Conservation (phyloP, 2,329 filamentous ascomycete genomes). For the Diaporthe eres region DNA sequence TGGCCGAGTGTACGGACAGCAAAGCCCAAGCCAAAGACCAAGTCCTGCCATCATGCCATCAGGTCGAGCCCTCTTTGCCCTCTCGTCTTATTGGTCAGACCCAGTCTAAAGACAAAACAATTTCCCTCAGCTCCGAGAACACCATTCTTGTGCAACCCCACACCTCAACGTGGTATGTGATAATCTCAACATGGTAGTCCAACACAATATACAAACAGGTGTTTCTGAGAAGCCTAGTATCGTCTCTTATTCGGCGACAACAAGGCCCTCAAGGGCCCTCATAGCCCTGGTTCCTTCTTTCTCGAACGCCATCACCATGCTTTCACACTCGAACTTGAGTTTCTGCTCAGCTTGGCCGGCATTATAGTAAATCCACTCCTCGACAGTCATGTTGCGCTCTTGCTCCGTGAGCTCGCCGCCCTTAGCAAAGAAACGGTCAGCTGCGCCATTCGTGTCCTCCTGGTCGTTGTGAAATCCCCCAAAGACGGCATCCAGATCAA, state of each 20-base stretch:
- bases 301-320: slow-evolving; percentile 86
- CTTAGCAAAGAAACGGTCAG: slow-evolving; percentile 64
- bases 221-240: slow-evolving; percentile 45
- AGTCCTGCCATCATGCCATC: background rate
- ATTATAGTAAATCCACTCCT: slow-evolving; percentile 91
- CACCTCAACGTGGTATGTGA: background rate
- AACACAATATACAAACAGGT: background rate
- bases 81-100: background rate
- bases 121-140: too few species aligned
- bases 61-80: background rate
- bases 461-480: slow-evolving; percentile 58
- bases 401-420: slow-evolving; percentile 76
- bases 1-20: background rate
- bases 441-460: slow-evolving; percentile 63
- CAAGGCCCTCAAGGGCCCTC: slow-evolving; percentile 80
- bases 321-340: slow-evolving; percentile 85
- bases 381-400: slow-evolving; percentile 92
- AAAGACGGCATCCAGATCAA: slow-evolving; percentile 83
- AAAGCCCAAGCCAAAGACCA: background rate
- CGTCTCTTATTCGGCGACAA: slow-evolving; percentile 55
- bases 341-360: slow-evolving; percentile 85
- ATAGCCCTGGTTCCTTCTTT: slow-evolving; percentile 85
- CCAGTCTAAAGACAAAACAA: background rate
- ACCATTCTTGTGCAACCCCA: too few species aligned
- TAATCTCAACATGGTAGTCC: background rate